These are phyloP conservation scores for Syzygium aqueum DNA, from an alignment of 345 rosid species.

Conservation along the genomic window DNA sequence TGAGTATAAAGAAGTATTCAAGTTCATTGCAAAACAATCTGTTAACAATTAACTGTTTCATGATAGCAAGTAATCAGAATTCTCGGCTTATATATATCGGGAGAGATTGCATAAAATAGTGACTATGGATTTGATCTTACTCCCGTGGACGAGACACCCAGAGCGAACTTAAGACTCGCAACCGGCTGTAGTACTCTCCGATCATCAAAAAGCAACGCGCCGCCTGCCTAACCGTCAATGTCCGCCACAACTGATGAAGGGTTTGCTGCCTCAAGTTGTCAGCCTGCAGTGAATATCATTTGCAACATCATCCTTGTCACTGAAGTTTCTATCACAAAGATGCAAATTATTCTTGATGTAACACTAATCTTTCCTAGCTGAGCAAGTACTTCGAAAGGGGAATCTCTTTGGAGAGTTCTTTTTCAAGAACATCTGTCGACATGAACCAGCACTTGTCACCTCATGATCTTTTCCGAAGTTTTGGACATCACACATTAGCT, in stretches of 20 bases:
- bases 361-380: neutral
- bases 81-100: too few species aligned
- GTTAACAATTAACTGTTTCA: neutral
- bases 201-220: constrained; percentile 82
- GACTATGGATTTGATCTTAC: neutral
- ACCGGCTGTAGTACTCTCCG: constrained; percentile 72
- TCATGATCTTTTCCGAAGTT: neutral
- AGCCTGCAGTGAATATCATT: constrained; percentile 29
- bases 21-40: neutral
- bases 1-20: neutral
- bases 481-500: neutral
- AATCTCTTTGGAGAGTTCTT: neutral
- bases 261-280: constrained; percentile 94
- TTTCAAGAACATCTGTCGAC: neutral
- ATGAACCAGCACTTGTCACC: neutral
- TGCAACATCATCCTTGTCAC: neutral
- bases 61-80: neutral
- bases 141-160: constrained; percentile 92
- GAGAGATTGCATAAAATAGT: neutral
- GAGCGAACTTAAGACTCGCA: constrained; percentile 79
- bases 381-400: neutral
- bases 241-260: constrained; percentile 76
- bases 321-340: neutral
- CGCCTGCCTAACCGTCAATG: constrained; percentile 76
- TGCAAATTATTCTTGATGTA: neutral